Percentiles rank a stretch among this genome's conserved stretches.
Evolutionary conservation across 371 early-diverging fungal species (phyloP).

Genomic region (Mortierella sp.): DNA sequence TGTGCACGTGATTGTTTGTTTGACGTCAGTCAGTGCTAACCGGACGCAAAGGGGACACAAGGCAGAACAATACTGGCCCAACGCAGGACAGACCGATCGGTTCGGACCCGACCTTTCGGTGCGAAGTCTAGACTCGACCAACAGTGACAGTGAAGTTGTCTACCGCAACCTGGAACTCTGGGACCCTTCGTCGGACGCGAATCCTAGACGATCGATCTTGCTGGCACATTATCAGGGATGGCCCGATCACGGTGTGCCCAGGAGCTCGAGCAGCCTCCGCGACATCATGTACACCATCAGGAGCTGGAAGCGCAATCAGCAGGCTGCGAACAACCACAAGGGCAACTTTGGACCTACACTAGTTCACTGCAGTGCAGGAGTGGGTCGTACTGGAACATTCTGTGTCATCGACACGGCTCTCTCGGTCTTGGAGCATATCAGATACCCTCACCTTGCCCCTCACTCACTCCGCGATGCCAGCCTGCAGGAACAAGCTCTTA

Average conservation of each 20-base stretch:
- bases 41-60: conserved; percentile 67
- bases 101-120: conserved; percentile 24
- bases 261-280: conserved; percentile 61
- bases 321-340: conserved; percentile 8
- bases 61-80: conserved; percentile 87
- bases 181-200: conserved; percentile 12
- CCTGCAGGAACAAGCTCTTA: neutral
- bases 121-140: conserved; percentile 20
- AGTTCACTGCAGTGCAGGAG: conserved; percentile 95
- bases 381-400: conserved; percentile 98
- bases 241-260: conserved; percentile 91
- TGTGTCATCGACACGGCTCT: conserved; percentile 77
- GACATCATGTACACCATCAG: conserved; percentile 57
- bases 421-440: conserved; percentile 44
- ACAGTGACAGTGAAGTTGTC: neutral
- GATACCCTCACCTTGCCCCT: conserved; percentile 36
- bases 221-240: conserved; percentile 85
- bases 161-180: conserved; percentile 31
- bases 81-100: conserved; percentile 34
- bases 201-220: conserved; percentile 21
- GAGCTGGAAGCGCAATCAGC: conserved; percentile 21
- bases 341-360: conserved; percentile 65
- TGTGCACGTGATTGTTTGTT: conserved; percentile 84
- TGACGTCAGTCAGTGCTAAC: conserved; percentile 84
- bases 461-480: neutral